Evolutionary conservation across 208 protist species (phyloP), one percentile per base, ranked within the genome.

Genomic region (Leishmania amazonensis): DNA sequence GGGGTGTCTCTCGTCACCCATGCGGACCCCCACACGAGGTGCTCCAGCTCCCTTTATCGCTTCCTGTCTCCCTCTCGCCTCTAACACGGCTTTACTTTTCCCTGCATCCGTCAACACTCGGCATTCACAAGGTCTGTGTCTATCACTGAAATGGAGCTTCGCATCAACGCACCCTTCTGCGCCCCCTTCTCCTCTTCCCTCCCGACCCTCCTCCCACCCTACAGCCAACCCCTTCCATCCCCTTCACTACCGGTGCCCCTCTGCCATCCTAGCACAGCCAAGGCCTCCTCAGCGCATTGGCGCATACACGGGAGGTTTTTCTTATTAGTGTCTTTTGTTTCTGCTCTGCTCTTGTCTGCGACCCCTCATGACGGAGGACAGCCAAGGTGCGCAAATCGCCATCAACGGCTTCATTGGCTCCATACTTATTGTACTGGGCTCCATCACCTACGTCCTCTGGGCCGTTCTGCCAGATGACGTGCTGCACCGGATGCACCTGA

Each of bases 331-430:
- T 53, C 24, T 31, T 60, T 31, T 78, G 38, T 31, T 42, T 54
- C 42, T 54, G 28, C 31, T 49, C 58, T 6, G 21, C 71, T 62
- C 8, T n/a, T 17, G 51, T 45, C 42, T 35, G 5, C 15, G 24
- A 28, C 49, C 1, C 28, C 54, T 53, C 68, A 86, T 86, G 83
- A 24, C 45, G 54, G 75, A 80, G 57, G 79, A 83, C 28, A 81
- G 75, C 19, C 79, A 85, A 38, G 68, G 87, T 0, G 90, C 86
- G 54, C 92, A 97, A 68, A 85, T 92, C 3, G 95, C 95, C 70
- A 96, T 97, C 78, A 97, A 95, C 72, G 96, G 96, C 77, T 98
- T 98, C 85, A 96, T 98, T 70, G 85, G 84, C 1, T 96, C 85
- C 42, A 79, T 97, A 47, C 78, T 97, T 24, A 91, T 92, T 62